Evolutionary conservation across 1,284 basidiomycete genomes (phyloP).

Genomic region (Limonomyces culmigenus): DNA sequence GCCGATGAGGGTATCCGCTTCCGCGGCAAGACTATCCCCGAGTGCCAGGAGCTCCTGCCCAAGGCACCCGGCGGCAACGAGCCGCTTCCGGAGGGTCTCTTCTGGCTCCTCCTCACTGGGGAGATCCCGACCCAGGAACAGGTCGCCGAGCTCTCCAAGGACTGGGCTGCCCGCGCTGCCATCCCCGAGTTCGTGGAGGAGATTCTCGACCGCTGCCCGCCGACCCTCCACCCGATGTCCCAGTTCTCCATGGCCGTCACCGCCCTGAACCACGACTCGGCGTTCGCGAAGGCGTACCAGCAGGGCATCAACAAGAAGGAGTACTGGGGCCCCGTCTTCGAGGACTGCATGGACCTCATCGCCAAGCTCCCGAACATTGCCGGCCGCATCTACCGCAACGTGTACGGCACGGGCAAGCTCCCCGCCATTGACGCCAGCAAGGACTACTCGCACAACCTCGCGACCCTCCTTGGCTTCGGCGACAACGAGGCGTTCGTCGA

Average conservation of each 20-base stretch:
- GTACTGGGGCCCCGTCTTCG: constrained; percentile 93
- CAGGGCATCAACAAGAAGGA: constrained; percentile 90
- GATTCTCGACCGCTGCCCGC: constrained; percentile 83
- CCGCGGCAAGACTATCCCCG: constrained; percentile 85
- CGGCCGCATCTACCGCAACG: constrained; percentile 92
- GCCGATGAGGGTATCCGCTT: constrained; percentile 92
- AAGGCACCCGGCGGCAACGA: constrained; percentile 81
- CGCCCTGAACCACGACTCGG: constrained; percentile 92
- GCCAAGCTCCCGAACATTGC: constrained; percentile 97
- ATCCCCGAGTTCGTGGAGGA: constrained; percentile 90
- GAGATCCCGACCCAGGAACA: constrained; percentile 85
- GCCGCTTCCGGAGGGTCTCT: constrained; percentile 86
- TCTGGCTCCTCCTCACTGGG: constrained; percentile 91
- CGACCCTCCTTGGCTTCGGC: constrained; percentile 85
- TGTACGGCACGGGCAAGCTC: constrained; percentile 80
- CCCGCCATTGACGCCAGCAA: constrained; percentile 77
- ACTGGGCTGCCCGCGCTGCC: constrained; percentile 82
- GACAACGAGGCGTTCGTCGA: constrained; percentile 85
- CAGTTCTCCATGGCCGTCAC: constrained; percentile 92
- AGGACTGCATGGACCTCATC: constrained; percentile 96
- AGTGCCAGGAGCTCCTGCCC: constrained; percentile 74
- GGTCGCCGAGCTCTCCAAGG: constrained; percentile 69
- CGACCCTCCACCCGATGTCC: constrained; percentile 91
- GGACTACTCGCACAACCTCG: constrained; percentile 91
- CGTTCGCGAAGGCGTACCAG: constrained; percentile 91